Conservation (phyloP, 2,329 filamentous ascomycete species). For the Teratosphaeriaceae sp. region DNA sequence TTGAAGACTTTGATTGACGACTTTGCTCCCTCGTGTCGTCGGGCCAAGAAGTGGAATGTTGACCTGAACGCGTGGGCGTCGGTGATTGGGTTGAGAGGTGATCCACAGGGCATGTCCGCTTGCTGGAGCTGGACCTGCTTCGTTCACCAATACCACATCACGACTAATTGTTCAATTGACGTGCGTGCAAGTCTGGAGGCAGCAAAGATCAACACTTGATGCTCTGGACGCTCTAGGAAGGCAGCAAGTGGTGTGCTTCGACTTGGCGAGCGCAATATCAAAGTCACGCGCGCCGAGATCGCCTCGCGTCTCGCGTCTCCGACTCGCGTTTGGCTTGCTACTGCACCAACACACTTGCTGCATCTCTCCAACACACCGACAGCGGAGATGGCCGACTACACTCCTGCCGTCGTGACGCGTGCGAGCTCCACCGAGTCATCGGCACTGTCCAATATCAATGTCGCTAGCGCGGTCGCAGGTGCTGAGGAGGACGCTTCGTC, state of each 20-base stretch:
- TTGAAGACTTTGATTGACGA: neutral
- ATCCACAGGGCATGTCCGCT: neutral
- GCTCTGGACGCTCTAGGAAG: neutral
- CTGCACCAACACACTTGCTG: neutral
- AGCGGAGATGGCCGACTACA: neutral
- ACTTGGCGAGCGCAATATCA: constrained; percentile 6
- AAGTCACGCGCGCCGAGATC: no score
- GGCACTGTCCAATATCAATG: constrained; percentile 36
- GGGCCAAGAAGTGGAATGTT: neutral
- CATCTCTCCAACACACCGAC: neutral
- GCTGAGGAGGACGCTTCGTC: constrained; percentile 36
- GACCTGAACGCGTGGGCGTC: neutral
- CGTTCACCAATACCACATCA: neutral
- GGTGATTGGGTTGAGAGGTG: constrained; percentile 3
- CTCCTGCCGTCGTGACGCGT: constrained; percentile 17
- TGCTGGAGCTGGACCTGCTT: neutral
- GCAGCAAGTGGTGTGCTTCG: neutral
- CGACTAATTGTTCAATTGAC: no score
- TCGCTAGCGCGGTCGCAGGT: constrained; percentile 25
- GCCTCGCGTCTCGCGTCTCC: constrained; percentile 5
- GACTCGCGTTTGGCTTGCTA: constrained; percentile 1
- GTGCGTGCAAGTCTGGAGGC: neutral
- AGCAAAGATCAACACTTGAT: neutral
- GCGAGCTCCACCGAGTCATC: constrained; percentile 37
- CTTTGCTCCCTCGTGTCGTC: neutral